These are phyloP conservation scores for Volvox africanus DNA, from an alignment of 139 green algal species.

Conservation along the genomic window DNA sequence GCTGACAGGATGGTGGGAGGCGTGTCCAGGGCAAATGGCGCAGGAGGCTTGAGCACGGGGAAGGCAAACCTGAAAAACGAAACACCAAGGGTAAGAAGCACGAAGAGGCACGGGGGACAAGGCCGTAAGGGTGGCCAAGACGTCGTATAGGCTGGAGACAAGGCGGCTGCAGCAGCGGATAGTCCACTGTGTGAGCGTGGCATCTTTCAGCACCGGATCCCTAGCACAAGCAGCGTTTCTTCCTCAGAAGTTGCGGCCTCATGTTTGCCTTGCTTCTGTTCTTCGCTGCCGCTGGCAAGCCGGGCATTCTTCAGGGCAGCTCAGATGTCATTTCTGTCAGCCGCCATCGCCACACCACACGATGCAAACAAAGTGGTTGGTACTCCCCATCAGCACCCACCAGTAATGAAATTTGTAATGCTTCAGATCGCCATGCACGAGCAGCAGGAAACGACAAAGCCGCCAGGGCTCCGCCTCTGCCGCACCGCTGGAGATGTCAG, in stretches of 20 bases:
- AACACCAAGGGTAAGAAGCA: background rate
- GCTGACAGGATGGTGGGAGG: background rate
- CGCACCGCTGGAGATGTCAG: constrained; percentile 71
- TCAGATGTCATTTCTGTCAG: too few relatives aligned
- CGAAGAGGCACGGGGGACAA: background rate
- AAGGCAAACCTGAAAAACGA: constrained; percentile 79
- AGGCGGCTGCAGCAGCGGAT: too few relatives aligned
- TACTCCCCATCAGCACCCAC: constrained; percentile 49
- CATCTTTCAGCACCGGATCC: too few relatives aligned
- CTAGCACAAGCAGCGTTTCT: too few relatives aligned
- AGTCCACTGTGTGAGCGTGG: too few relatives aligned
- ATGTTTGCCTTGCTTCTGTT: too few relatives aligned
- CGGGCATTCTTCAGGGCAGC: too few relatives aligned
- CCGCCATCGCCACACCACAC: too few relatives aligned
- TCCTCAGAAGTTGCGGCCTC: too few relatives aligned
- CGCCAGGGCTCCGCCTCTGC: constrained; percentile 69
- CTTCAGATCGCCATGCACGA: constrained; percentile 94
- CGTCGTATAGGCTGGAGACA: background rate
- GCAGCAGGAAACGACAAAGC: constrained; percentile 78
- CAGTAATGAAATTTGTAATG: constrained; percentile 89
- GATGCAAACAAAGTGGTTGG: too few relatives aligned
- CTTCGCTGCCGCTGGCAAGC: too few relatives aligned
- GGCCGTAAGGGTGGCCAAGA: background rate
- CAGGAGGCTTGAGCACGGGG: constrained; percentile 79
- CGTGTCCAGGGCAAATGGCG: constrained; percentile 56